These are phyloP conservation scores for Onygenales sp. DNA, from an alignment of 2,329 filamentous ascomycete species.

Conservation along the genomic window DNA sequence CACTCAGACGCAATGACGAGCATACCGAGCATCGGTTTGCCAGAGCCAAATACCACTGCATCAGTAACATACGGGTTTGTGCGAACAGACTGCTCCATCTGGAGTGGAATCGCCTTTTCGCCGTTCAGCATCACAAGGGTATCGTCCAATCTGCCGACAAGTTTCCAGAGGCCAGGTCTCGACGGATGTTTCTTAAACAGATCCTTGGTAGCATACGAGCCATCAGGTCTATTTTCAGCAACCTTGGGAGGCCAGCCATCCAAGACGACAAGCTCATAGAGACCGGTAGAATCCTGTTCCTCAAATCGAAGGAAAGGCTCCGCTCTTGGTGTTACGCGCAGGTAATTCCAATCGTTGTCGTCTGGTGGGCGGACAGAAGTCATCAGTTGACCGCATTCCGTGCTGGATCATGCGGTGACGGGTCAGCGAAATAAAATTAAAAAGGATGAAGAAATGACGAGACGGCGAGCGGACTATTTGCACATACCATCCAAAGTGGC, in stretches of 20 bases:
- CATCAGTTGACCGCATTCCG: constrained; percentile 54
- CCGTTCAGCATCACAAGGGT: constrained; percentile 40
- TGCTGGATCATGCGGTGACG: constrained; percentile 26
- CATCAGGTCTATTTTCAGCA: constrained; percentile 36
- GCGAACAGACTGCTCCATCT: constrained; percentile 46
- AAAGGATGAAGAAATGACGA: neutral
- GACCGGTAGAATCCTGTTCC: constrained; percentile 21
- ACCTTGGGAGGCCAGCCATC: constrained; percentile 31
- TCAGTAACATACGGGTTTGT: constrained; percentile 46
- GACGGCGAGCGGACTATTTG: neutral
- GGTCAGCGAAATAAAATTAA: too few relatives aligned
- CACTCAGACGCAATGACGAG: constrained; percentile 44
- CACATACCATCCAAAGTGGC: constrained; percentile 48
- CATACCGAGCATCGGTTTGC: constrained; percentile 43
- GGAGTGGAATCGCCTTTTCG: constrained; percentile 41
- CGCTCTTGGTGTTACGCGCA: constrained; percentile 35
- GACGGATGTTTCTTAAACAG: constrained; percentile 38
- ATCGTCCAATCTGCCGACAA: constrained; percentile 38
- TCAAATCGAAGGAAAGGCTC: constrained; percentile 35
- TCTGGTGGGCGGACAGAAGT: constrained; percentile 45
- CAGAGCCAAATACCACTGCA: constrained; percentile 48
- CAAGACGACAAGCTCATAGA: constrained; percentile 28
- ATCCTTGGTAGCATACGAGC: constrained; percentile 42
- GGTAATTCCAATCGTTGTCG: constrained; percentile 54
- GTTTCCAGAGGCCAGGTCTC: constrained; percentile 37